These are phyloP conservation scores for Vigna reflexopilosa DNA, from an alignment of 306 rosid genomes.

Conservation along the genomic window DNA sequence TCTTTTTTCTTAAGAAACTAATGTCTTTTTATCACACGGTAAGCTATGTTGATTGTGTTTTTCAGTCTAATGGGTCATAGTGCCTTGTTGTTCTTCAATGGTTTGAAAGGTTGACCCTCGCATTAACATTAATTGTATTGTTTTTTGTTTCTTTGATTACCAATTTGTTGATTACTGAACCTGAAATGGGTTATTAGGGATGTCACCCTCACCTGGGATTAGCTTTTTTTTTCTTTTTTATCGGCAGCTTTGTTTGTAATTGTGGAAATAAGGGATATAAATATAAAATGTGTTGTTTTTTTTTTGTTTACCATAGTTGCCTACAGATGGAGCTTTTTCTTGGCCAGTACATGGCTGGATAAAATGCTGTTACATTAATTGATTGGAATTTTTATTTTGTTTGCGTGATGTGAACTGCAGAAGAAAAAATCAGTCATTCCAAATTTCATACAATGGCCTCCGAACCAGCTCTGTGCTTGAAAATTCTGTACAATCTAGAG, in stretches of 20 bases:
- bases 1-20: background rate
- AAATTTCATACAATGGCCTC: conserved; percentile 43
- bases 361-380: conserved; percentile 29
- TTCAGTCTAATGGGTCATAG: background rate
- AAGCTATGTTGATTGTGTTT: background rate
- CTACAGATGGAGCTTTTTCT: conserved; percentile 1
- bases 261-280: conserved; percentile 5
- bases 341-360: background rate
- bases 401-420: conserved; percentile 57
- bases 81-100: conserved; percentile 16
- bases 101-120: conserved; percentile 27
- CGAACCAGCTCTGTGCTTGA: conserved; percentile 33
- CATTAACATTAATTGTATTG: background rate
- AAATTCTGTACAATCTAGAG: conserved; percentile 51
- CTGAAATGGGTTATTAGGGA: conserved; percentile 22
- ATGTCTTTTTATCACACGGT: background rate
- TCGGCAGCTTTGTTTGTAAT: background rate
- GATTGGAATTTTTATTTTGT: conserved; percentile 39
- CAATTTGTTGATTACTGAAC: background rate
- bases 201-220: conserved; percentile 1
- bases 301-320: background rate
- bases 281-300: background rate
- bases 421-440: conserved; percentile 48
- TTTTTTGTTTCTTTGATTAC: background rate
- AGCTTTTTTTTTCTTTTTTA: background rate